These are phyloP conservation scores for Corchorus capsularis DNA, from an alignment of 345 rosid species.

Conservation along the genomic window DNA sequence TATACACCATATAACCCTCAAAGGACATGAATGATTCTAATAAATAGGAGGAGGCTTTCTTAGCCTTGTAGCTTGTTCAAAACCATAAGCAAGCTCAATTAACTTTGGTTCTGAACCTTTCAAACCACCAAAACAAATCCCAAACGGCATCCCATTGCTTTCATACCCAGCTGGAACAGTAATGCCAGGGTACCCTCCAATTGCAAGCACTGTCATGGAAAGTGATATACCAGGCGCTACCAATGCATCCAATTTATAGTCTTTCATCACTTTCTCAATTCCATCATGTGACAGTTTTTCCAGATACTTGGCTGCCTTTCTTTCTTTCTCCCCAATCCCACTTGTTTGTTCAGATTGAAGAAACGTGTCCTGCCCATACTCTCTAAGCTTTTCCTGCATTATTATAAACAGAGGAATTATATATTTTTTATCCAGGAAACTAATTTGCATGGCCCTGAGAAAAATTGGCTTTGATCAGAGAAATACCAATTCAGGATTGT, in stretches of 20 bases:
- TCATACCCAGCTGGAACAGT: conserved; percentile 43
- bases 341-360: conserved; percentile 28
- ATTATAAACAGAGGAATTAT: background rate
- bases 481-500: conserved; percentile 30
- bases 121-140: conserved; percentile 44
- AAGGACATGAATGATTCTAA: too few relatives aligned
- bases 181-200: conserved; percentile 48
- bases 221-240: conserved; percentile 22
- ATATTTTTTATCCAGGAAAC: background rate
- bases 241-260: conserved; percentile 37
- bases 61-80: conserved; percentile 34
- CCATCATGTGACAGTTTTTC: conserved; percentile 31
- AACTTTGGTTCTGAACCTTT: conserved; percentile 46
- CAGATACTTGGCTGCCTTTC: conserved; percentile 16
- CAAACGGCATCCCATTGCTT: conserved; percentile 37
- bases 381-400: conserved; percentile 37
- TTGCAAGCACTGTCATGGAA: conserved; percentile 32
- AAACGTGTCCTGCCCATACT: conserved; percentile 35
- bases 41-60: conserved; percentile 27
- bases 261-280: conserved; percentile 36
- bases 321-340: conserved; percentile 29
- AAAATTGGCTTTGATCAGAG: background rate
- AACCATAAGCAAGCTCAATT: conserved; percentile 48
- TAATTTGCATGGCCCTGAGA: background rate
- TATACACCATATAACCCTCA: too few relatives aligned